phyloP scores from a whole-genome alignment of 257 asterid species.

The Rehmannia glutinosa region DNA sequence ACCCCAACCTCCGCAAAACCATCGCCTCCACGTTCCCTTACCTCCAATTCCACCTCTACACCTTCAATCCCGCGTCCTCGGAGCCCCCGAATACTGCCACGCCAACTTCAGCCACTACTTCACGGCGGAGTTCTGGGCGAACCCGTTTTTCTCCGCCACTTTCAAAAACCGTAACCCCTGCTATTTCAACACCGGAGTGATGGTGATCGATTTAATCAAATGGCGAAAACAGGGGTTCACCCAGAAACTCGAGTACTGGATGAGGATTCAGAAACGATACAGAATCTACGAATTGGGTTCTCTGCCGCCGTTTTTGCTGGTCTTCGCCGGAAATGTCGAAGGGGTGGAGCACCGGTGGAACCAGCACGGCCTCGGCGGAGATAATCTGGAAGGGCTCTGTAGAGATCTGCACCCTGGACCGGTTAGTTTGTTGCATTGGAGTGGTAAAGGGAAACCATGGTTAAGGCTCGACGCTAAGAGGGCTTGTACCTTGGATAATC shows the following conservation, averaged over 20 bases:
- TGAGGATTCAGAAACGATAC: constrained; percentile 55
- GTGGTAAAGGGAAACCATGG: constrained; percentile 96
- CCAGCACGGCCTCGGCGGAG: constrained; percentile 90
- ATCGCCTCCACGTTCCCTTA: constrained; percentile 70
- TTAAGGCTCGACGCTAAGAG: constrained; percentile 64
- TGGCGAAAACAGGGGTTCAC: constrained; percentile 58
- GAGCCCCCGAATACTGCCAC: constrained; percentile 83
- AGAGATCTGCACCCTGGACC: constrained; percentile 83
- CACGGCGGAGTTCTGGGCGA: constrained; percentile 66
- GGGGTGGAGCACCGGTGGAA: constrained; percentile 82
- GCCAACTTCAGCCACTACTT: constrained; percentile 77
- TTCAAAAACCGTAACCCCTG: constrained; percentile 49
- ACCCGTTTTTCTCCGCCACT: constrained; percentile 30
- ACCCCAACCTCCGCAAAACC: constrained; percentile 49
- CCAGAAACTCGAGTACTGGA: constrained; percentile 67
- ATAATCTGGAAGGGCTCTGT: constrained; percentile 62
- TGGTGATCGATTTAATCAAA: constrained; percentile 60
- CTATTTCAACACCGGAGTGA: constrained; percentile 91
- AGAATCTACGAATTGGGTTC: constrained; percentile 78
- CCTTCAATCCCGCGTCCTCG: constrained; percentile 67
- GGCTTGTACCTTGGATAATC: constrained; percentile 71
- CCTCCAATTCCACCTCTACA: constrained; percentile 65
- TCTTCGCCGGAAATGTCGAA: constrained; percentile 63
- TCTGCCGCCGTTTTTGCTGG: constrained; percentile 63
- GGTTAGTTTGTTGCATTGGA: constrained; percentile 84